These are phyloP conservation scores for Sicyos edulis DNA, from an alignment of 306 rosid genomes.

Conservation along the genomic window DNA sequence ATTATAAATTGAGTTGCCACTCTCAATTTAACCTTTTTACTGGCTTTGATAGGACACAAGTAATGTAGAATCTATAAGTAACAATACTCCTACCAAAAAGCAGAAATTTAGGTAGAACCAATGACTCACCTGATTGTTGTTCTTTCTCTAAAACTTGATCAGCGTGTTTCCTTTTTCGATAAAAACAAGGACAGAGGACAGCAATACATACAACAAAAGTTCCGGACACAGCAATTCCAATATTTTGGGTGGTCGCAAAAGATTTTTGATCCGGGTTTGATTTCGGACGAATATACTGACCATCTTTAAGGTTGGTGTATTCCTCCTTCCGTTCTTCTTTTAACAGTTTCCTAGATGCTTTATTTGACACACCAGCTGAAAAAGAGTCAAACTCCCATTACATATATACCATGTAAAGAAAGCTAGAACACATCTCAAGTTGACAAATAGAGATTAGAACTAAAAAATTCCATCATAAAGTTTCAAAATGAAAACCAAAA, in stretches of 20 bases:
- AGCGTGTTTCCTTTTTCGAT: constrained; percentile 41
- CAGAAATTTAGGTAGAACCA: constrained; percentile 15
- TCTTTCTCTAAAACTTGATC: constrained; percentile 52
- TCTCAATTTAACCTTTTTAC: background rate
- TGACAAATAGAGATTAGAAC: background rate
- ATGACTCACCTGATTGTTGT: constrained; percentile 59
- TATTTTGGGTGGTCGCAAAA: constrained; percentile 20
- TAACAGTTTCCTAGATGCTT: constrained; percentile 59
- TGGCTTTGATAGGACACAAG: background rate
- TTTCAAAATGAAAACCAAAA: constrained; percentile 7
- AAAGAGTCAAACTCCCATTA: constrained; percentile 16
- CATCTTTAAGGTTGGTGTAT: constrained; percentile 16
- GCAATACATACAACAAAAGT: constrained; percentile 54
- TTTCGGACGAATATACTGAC: background rate
- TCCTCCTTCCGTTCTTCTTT: constrained; percentile 32
- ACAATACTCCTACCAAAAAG: background rate
- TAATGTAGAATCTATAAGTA: background rate
- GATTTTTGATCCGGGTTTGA: constrained; percentile 22
- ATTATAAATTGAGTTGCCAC: constrained; percentile 7
- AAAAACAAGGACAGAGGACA: constrained; percentile 73
- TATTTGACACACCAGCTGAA: constrained; percentile 42
- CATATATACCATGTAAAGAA: background rate
- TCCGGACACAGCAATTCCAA: constrained; percentile 53
- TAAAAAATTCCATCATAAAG: background rate
- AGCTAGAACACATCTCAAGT: too few relatives aligned